Percentiles rank a stretch among this genome's conserved stretches.
Conservation (phyloP, 352 stramenopile genomes). For the Aphanomyces euteiches region DNA sequence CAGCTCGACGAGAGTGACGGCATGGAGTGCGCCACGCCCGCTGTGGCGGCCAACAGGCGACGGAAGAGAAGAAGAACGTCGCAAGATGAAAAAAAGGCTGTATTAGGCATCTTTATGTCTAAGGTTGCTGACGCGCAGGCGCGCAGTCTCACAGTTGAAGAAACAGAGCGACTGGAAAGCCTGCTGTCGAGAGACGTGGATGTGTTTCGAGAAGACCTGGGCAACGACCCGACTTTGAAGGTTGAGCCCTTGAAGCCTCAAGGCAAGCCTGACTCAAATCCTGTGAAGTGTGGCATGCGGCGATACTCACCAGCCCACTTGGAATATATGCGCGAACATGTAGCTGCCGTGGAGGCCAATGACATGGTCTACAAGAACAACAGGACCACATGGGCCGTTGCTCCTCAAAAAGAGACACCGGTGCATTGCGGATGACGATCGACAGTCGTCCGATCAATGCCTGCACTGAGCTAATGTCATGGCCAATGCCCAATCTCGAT, state of each 20-base stretch:
- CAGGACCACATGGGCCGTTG: no score
- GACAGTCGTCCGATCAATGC: no score
- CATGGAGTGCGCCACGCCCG: no score
- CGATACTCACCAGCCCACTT: no score
- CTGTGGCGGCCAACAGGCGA: slow-evolving; percentile 8
- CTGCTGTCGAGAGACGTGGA: slow-evolving; percentile 17
- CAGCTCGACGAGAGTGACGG: background rate
- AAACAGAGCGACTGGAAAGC: background rate
- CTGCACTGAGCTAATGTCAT: slow-evolving; percentile 34
- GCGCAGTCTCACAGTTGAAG: background rate
- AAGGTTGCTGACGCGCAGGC: background rate
- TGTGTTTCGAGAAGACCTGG: slow-evolving; percentile 18
- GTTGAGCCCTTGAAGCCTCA: no score
- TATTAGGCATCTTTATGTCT: background rate
- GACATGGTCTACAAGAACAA: no score
- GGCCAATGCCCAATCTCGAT: slow-evolving; percentile 32
- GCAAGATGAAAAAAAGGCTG: background rate
- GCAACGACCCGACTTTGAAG: slow-evolving; percentile 20
- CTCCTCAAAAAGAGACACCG: no score
- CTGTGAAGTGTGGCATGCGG: no score
- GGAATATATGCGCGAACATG: no score
- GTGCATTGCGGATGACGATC: no score
- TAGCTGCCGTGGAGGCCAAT: no score
- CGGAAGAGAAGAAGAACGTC: slow-evolving; percentile 7
- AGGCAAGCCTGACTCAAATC: no score